Conservation (phyloP, 345 rosid species). For the Hibiscus tridactylites region DNA sequence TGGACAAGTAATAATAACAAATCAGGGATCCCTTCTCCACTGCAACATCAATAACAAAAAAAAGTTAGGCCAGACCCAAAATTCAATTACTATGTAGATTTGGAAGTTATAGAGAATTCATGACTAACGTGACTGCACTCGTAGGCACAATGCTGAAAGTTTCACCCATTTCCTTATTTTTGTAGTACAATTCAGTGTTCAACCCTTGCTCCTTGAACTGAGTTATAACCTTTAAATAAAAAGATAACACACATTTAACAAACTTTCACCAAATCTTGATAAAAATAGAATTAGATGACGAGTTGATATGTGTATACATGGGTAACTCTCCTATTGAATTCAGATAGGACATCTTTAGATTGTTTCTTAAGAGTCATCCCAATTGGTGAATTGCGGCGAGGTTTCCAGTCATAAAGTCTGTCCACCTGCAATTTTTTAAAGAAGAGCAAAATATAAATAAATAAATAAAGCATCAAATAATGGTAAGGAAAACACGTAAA, state of each 20-base stretch:
- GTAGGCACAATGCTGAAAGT: constrained; percentile 82
- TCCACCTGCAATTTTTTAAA: constrained; percentile 51
- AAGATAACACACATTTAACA: neutral
- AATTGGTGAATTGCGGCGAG: constrained; percentile 69
- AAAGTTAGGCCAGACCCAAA: constrained; percentile 8
- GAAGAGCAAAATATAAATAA: neutral
- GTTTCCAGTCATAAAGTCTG: constrained; percentile 88
- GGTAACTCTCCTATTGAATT: constrained; percentile 63
- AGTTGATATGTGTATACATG: constrained; percentile 26
- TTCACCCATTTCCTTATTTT: constrained; percentile 80
- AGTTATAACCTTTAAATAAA: constrained; percentile 48
- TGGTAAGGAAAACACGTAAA: constrained; percentile 1
- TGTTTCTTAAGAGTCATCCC: constrained; percentile 62
- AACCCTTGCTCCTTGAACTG: constrained; percentile 86
- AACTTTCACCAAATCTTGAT: neutral
- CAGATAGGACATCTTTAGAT: constrained; percentile 50
- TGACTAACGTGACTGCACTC: constrained; percentile 67
- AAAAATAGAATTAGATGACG: neutral
- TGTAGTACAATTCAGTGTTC: constrained; percentile 82
- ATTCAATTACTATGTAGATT: constrained; percentile 2
- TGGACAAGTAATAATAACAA: constrained; percentile 68
- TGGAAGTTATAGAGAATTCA: neutral
- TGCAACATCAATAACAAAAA: constrained; percentile 26
- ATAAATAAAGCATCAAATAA: neutral
- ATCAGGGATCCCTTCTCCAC: constrained; percentile 97